A percentile compares a stretch with the other conserved stretches of the same genome.
Evolutionary conservation across 306 rosid species (phyloP).

Genomic region (Gynostemma pentaphyllum): DNA sequence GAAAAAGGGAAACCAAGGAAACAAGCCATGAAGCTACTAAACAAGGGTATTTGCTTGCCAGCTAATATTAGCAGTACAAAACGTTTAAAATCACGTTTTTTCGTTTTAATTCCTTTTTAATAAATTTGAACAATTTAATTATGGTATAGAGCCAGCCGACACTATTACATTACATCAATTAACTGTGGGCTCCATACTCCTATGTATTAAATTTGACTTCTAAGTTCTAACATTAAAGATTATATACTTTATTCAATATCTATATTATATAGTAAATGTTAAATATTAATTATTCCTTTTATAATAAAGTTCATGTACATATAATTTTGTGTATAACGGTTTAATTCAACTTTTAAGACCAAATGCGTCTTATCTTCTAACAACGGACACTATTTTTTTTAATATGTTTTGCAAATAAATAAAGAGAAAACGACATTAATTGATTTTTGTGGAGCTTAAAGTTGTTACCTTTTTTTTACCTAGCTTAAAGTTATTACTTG

Average conservation of each 20-base stretch:
- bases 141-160: conserved; percentile 5
- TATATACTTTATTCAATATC: background rate
- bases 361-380: too few species aligned
- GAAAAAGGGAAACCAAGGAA: background rate
- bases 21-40: background rate
- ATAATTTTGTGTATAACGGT: too few species aligned
- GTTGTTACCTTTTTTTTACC: too few species aligned
- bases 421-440: too few species aligned
- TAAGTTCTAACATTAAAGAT: background rate
- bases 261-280: too few species aligned
- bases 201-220: background rate
- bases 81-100: conserved; percentile 3
- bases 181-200: background rate
- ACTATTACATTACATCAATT: background rate
- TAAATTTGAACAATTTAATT: background rate
- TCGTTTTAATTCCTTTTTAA: background rate
- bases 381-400: too few species aligned
- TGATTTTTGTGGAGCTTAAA: too few species aligned
- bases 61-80: conserved; percentile 4
- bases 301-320: too few species aligned
- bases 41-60: conserved; percentile 5
- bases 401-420: too few species aligned
- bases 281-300: too few species aligned
- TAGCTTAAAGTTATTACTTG: too few species aligned
- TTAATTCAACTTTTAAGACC: too few species aligned